Evolutionary conservation across 2,329 filamentous ascomycete genomes (phyloP), one percentile per base, ranked within the genome.

Genomic region (Diaporthe ampelina): DNA sequence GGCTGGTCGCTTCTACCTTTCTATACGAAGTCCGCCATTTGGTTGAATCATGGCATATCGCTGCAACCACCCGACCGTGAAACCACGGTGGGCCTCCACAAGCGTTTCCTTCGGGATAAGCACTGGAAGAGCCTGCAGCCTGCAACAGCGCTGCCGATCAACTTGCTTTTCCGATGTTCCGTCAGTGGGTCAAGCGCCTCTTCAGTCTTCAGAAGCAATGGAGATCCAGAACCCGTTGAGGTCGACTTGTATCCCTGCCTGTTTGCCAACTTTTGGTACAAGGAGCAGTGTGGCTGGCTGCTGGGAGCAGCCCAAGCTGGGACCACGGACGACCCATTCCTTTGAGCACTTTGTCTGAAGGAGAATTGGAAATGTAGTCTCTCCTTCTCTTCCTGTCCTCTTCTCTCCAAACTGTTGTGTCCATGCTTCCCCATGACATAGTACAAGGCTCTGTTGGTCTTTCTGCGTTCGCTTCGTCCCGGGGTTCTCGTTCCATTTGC

Each of bases 151-250:
- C 48, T 68, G 63, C 48, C 48, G 32, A 68, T 68, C 63, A 68
- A 10, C 32, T 68, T 32, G 54, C 32, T 32, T 68, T 26, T 52
- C 63, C 48, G 45, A 54, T 54, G 45, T 68, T 19, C 63, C 63
- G 45, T 13, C 63, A 21, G 63, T 68, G 63, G 48, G 63, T 40
- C 63, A 26, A 54, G 45, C 40, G n/a, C 63, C 19, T 68, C 45
- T 54, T 68, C 63, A 68, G 63, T 68, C 45, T 54, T 68, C 63
- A 68, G 63, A 68, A 54, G 48, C 63, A 68, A 40, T 68, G 45
- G 50, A 54, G 29, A 29, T 68, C 21, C 29, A 68, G 48, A 32
- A 40, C 19, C 29, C 24, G 63, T 35, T 21, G n/a, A 26, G 17
- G 45, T 68, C 15, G n/a, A 40, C 48, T 54, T 29, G 32, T 68